phyloP scores from a whole-genome alignment of 2,329 filamentous ascomycete genomes.

The Ophiocordyceps robertsii region DNA sequence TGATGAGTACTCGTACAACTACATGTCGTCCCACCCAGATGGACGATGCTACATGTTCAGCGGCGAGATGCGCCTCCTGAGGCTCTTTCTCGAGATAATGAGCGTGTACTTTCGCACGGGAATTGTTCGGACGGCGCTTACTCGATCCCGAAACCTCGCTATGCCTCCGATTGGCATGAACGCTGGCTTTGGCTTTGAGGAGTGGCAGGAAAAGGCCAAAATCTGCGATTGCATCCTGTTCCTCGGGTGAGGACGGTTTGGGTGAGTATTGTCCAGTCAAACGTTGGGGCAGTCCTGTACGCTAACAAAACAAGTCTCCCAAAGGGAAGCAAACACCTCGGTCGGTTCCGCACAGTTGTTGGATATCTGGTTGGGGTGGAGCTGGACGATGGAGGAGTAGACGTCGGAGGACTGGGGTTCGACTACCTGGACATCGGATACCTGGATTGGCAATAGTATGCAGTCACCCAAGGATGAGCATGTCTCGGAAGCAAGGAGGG shows the following conservation, averaged over 20 bases:
- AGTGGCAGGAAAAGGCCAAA: neutral
- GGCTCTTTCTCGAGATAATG: neutral
- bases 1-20: neutral
- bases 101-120: neutral
- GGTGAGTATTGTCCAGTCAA: neutral
- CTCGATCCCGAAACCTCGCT: neutral
- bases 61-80: constrained; percentile 4
- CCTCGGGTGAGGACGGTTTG: neutral
- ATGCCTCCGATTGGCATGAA: neutral
- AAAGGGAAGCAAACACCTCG: no score
- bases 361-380: no score
- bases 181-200: neutral
- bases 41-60: constrained; percentile 4
- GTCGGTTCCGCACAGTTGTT: no score
- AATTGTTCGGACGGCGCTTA: neutral
- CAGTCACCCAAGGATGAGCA: no score
- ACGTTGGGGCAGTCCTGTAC: neutral
- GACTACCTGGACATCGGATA: no score
- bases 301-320: neutral
- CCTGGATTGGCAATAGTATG: no score
- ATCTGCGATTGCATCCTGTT: neutral
- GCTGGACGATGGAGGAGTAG: no score
- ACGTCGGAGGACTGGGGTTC: no score
- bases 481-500: neutral
- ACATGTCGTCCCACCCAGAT: constrained; percentile 1